Percentiles rank a stretch among this genome's conserved stretches.
phyloP scores from a whole-genome alignment of 1,284 basidiomycete genomes.

The Stygiomarasmius scandens region DNA sequence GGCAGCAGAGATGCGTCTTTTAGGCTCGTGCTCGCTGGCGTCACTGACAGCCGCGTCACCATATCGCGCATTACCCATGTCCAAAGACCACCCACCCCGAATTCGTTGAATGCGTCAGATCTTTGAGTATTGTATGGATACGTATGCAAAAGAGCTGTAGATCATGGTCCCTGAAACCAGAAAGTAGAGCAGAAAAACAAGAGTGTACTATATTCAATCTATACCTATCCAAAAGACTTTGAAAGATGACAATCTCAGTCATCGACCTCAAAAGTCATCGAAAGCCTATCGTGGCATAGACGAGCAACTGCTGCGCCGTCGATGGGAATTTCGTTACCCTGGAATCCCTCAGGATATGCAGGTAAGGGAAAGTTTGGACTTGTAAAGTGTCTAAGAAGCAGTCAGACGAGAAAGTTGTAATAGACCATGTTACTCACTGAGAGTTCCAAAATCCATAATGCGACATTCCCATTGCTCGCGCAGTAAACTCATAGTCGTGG shows the following conservation, averaged over 20 bases:
- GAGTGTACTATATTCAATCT: too few species aligned
- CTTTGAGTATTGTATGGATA: too few species aligned
- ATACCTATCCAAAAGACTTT: too few species aligned
- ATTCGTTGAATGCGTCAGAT: too few species aligned
- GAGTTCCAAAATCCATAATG: conserved; percentile 82
- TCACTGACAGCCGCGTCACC: too few species aligned
- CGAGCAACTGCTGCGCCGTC: conserved; percentile 55
- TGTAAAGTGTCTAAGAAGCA: conserved; percentile 47
- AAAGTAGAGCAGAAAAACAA: too few species aligned
- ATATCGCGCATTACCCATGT: too few species aligned
- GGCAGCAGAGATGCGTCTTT: too few species aligned
- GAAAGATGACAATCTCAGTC: not conserved
- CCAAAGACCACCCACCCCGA: too few species aligned
- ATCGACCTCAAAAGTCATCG: not conserved
- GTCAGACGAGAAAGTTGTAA: conserved; percentile 1
- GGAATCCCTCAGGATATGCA: conserved; percentile 77
- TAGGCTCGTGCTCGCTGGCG: too few species aligned
- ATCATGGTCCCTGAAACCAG: too few species aligned
- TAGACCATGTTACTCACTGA: conserved; percentile 51
- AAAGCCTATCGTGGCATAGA: conserved; percentile 26
- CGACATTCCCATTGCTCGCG: conserved; percentile 70
- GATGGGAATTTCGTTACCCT: conserved; percentile 70
- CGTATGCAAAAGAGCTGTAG: too few species aligned
- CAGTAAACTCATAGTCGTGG: conserved; percentile 79
- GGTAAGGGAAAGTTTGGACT: conserved; percentile 57